These are phyloP conservation scores for Clitopilus hobsonii DNA, from an alignment of 768 basidiomycete genomes.

Conservation along the genomic window DNA sequence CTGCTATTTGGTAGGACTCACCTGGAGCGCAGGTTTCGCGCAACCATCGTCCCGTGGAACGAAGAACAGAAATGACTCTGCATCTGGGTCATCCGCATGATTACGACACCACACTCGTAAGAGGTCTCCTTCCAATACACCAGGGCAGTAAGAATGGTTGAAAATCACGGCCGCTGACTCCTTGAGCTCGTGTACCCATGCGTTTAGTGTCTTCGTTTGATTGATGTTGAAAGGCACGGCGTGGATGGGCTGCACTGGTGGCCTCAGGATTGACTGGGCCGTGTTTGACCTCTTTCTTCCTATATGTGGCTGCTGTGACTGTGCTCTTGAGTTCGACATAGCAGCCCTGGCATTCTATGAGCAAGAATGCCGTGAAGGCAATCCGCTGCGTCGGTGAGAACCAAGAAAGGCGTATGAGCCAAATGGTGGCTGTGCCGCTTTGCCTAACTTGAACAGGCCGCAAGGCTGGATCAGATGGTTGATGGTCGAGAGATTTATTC, in stretches of 20 bases:
- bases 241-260: constrained; percentile 15
- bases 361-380: not conserved
- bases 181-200: constrained; percentile 73
- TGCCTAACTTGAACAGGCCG: too few relatives aligned
- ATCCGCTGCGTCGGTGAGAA: not conserved
- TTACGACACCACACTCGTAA: constrained; percentile 46
- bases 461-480: too few relatives aligned
- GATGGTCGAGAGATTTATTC: too few relatives aligned
- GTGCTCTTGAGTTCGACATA: constrained; percentile 61
- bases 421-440: not conserved
- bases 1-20: constrained; percentile 7
- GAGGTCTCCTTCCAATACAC: constrained; percentile 73
- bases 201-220: constrained; percentile 57
- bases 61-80: constrained; percentile 58
- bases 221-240: constrained; percentile 61
- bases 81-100: constrained; percentile 30
- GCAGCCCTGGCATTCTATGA: not conserved
- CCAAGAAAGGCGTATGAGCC: not conserved
- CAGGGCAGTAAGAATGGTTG: constrained; percentile 75
- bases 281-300: constrained; percentile 72
- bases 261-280: constrained; percentile 58
- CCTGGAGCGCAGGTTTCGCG: constrained; percentile 65
- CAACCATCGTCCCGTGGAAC: constrained; percentile 61
- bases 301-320: constrained; percentile 54
- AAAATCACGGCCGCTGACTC: constrained; percentile 57